These are phyloP conservation scores for Beta lomatogona DNA, from an alignment of 179 eudicot genomes.

Conservation along the genomic window DNA sequence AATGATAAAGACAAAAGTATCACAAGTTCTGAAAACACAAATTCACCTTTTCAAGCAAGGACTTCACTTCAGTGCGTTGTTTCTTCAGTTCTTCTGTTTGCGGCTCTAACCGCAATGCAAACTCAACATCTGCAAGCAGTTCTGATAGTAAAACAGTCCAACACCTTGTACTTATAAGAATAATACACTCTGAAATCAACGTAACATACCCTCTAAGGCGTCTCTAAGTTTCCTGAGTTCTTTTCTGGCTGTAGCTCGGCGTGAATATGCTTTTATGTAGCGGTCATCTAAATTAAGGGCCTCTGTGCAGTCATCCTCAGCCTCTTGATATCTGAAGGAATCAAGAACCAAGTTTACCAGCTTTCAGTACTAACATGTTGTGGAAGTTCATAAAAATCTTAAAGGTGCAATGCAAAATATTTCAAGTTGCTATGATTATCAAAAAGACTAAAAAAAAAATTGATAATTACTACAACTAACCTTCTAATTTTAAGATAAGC, in stretches of 20 bases:
- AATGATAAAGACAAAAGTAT: slow-evolving; percentile 12
- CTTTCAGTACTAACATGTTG: neutral
- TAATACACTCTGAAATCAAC: neutral
- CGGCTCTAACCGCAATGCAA: slow-evolving; percentile 92
- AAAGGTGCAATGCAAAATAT: neutral
- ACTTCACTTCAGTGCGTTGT: slow-evolving; percentile 71
- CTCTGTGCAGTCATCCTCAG: slow-evolving; percentile 95
- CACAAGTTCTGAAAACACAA: neutral
- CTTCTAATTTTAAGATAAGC: slow-evolving; percentile 85
- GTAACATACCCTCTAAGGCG: slow-evolving; percentile 66
- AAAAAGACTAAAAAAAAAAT: neutral
- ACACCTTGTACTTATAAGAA: neutral
- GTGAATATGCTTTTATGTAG: slow-evolving; percentile 93
- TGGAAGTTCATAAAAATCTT: neutral
- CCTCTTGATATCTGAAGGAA: slow-evolving; percentile 72
- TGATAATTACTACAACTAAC: slow-evolving; percentile 33
- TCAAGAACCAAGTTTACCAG: neutral
- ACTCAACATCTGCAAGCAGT: slow-evolving; percentile 74
- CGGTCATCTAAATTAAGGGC: slow-evolving; percentile 96
- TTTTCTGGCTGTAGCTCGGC: slow-evolving; percentile 94
- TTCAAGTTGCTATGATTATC: neutral
- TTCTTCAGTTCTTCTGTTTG: slow-evolving; percentile 82
- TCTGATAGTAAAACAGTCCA: slow-evolving; percentile 9
- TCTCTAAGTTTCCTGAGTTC: slow-evolving; percentile 85
- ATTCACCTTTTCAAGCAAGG: slow-evolving; percentile 72